phyloP scores from a whole-genome alignment of 2,329 filamentous ascomycete species.

The Torrubiellomyces zombiae region DNA sequence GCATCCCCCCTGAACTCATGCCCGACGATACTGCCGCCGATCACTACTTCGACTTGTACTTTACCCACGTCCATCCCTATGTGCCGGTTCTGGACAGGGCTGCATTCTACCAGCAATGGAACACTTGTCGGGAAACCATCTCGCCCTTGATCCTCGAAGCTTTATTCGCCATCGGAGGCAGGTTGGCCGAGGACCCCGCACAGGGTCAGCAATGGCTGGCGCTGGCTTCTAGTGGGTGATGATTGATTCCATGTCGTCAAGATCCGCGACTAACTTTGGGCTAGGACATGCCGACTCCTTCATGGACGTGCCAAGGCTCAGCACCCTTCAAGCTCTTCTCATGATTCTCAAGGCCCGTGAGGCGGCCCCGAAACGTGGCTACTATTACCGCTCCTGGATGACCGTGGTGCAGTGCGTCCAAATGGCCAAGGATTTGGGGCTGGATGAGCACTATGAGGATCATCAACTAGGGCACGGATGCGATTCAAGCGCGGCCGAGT shows the following conservation, averaged over 20 bases:
- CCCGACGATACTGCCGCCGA: conserved; percentile 68
- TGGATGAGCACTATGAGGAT: conserved; percentile 71
- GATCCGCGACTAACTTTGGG: not conserved
- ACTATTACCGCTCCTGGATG: conserved; percentile 97
- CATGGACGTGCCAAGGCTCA: conserved; percentile 78
- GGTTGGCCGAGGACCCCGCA: conserved; percentile 66
- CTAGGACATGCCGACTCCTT: conserved; percentile 81
- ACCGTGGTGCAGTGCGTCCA: conserved; percentile 79
- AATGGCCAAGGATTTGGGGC: conserved; percentile 81
- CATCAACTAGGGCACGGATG: conserved; percentile 61
- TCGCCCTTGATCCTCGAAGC: conserved; percentile 81
- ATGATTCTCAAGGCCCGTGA: conserved; percentile 84
- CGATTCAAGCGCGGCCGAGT: conserved; percentile 53
- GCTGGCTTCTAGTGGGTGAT: conserved; percentile 55
- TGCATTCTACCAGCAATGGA: conserved; percentile 81
- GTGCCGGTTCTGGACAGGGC: conserved; percentile 74
- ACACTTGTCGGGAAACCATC: conserved; percentile 62
- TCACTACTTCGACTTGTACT: conserved; percentile 82
- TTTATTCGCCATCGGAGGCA: conserved; percentile 76
- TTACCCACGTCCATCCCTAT: conserved; percentile 80
- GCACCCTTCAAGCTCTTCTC: conserved; percentile 78
- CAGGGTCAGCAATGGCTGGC: conserved; percentile 88
- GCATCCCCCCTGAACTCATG: conserved; percentile 88
- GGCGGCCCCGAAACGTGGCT: conserved; percentile 80
- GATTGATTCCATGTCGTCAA: no score